A percentile compares a stretch with the other conserved stretches of the same genome.
These are phyloP conservation scores for Diplodia intermedia DNA, from an alignment of 2,329 filamentous ascomycete species.

Conservation along the genomic window DNA sequence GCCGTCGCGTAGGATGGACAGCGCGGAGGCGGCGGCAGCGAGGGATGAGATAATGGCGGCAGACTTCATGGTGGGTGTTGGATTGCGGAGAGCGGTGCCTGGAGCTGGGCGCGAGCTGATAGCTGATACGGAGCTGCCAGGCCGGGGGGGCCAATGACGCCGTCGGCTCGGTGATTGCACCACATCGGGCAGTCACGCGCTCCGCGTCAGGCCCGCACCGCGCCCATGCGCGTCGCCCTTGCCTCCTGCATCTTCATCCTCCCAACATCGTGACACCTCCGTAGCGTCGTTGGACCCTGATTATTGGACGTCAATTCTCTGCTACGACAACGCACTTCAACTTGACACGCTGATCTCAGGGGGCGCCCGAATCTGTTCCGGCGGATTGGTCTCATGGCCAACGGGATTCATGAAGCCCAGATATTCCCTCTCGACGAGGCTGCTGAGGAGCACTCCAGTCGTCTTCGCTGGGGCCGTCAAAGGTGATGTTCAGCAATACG, in stretches of 20 bases:
- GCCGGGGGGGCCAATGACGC: constrained; percentile 17
- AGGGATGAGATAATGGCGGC: constrained; percentile 26
- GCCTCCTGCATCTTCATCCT: not conserved
- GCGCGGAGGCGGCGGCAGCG: constrained; percentile 31
- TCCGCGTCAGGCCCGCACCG: not conserved
- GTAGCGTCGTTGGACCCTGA: not conserved
- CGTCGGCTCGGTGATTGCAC: constrained; percentile 16
- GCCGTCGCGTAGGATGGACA: constrained; percentile 26
- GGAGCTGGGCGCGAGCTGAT: constrained; percentile 23
- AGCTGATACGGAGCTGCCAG: constrained; percentile 24
- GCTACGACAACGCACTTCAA: not conserved
- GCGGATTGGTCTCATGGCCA: too few species aligned
- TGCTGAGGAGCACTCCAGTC: too few species aligned
- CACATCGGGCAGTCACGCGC: constrained; percentile 18
- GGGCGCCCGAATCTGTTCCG: too few species aligned
- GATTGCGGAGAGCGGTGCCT: not conserved
- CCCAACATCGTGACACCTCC: not conserved
- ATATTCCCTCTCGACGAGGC: too few species aligned
- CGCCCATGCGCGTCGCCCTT: constrained; percentile 21
- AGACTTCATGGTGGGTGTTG: constrained; percentile 31
- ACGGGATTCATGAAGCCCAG: too few species aligned
- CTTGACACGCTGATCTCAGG: not conserved
- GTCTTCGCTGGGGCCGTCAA: too few species aligned
- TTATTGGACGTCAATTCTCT: not conserved
- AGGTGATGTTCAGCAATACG: too few species aligned